phyloP scores from a whole-genome alignment of 2,329 filamentous ascomycete genomes.

The Colletotrichum sp. region DNA sequence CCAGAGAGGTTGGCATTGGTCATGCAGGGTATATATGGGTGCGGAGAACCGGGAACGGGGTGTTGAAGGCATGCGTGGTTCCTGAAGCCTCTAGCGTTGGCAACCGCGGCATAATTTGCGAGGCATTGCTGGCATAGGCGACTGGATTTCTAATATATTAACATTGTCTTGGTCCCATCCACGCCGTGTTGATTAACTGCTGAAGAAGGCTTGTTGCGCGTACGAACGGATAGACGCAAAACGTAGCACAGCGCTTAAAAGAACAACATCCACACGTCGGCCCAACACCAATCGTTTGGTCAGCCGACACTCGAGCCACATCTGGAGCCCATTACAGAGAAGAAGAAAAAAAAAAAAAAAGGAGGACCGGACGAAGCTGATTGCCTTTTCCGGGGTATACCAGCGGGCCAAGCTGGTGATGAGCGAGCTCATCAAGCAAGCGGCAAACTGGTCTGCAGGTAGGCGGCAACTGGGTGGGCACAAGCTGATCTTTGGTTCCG shows the following conservation, averaged over 20 bases:
- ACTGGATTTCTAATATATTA: neutral
- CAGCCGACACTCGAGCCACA: neutral
- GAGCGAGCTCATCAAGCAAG: neutral
- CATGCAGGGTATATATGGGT: neutral
- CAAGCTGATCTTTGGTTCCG: neutral
- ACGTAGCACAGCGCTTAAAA: neutral
- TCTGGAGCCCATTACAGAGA: neutral
- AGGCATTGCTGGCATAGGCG: neutral
- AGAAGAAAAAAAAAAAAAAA: neutral
- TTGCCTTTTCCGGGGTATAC: neutral
- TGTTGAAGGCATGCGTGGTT: neutral
- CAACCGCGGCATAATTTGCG: neutral
- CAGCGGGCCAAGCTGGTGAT: neutral
- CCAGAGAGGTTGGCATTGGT: neutral
- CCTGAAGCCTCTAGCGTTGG: neutral
- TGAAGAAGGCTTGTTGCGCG: neutral
- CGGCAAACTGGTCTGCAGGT: neutral
- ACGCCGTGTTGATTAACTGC: neutral
- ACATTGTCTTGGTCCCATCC: neutral
- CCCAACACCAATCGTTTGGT: neutral
- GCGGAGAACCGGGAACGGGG: neutral
- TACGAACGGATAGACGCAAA: neutral
- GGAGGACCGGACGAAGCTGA: neutral
- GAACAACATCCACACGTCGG: neutral
- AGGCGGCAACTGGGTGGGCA: neutral